These are phyloP conservation scores for Venturia aucupariae DNA, from an alignment of 2,329 filamentous ascomycete species.

Conservation along the genomic window DNA sequence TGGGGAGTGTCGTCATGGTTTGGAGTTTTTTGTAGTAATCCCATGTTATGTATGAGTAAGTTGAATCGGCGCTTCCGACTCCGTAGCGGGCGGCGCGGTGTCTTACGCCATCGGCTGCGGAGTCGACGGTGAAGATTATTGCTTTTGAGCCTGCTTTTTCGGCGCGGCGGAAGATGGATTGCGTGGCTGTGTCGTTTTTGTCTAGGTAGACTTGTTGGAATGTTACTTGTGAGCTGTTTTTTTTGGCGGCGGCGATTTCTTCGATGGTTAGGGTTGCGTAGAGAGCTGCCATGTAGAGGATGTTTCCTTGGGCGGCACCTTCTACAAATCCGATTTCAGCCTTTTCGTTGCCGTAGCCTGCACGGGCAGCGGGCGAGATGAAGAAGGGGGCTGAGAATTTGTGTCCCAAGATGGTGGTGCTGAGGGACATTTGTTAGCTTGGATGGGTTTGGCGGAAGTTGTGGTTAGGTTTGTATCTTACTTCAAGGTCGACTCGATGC, in stretches of 20 bases:
- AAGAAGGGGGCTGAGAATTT: conserved; percentile 66
- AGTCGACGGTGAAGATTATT: conserved; percentile 81
- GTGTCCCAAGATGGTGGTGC: conserved; percentile 65
- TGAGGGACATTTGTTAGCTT: conserved; percentile 21
- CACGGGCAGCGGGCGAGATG: conserved; percentile 82
- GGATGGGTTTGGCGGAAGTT: neutral
- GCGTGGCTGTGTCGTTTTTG: conserved; percentile 69
- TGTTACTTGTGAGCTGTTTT: conserved; percentile 61
- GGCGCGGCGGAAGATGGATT: conserved; percentile 66
- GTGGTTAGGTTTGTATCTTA: conserved; percentile 14
- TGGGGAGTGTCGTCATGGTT: conserved; percentile 84
- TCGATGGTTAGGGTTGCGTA: conserved; percentile 90
- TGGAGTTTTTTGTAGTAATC: conserved; percentile 75
- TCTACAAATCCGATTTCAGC: conserved; percentile 79
- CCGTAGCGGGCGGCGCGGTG: conserved; percentile 81
- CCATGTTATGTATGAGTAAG: conserved; percentile 54
- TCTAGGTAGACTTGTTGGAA: conserved; percentile 96
- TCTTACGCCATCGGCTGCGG: conserved; percentile 86
- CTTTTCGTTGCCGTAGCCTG: conserved; percentile 71
- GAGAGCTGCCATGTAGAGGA: conserved; percentile 78
- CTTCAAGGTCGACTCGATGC: conserved; percentile 34
- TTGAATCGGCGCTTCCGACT: conserved; percentile 45
- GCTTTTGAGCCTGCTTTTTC: conserved; percentile 66
- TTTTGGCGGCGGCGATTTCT: conserved; percentile 68
- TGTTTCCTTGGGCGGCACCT: conserved; percentile 65